A percentile compares a stretch with the other conserved stretches of the same genome.
phyloP scores from a whole-genome alignment of 2,329 filamentous ascomycete genomes.

The Cyphellophora europaea region DNA sequence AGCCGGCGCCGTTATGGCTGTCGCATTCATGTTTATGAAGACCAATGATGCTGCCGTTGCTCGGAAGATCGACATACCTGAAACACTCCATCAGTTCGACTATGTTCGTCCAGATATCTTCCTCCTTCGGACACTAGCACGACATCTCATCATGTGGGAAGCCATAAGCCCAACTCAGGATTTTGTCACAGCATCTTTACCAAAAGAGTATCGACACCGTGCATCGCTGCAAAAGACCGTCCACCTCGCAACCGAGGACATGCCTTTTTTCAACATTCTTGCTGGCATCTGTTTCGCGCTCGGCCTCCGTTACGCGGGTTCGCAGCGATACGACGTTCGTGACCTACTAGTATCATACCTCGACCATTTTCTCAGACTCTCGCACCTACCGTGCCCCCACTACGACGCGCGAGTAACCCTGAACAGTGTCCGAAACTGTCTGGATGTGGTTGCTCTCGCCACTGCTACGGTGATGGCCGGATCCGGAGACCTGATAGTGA shows the following conservation, averaged over 20 bases:
- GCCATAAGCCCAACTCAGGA: conserved; percentile 61
- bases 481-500: conserved; percentile 76
- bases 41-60: conserved; percentile 81
- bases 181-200: conserved; percentile 71
- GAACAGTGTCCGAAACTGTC: conserved; percentile 79
- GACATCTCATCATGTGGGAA: conserved; percentile 89
- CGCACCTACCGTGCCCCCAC: conserved; percentile 49
- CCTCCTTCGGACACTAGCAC: conserved; percentile 77
- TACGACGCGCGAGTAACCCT: conserved; percentile 82
- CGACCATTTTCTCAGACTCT: conserved; percentile 75
- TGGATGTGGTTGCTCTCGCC: conserved; percentile 76
- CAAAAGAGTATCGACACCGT: conserved; percentile 55
- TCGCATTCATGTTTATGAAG: conserved; percentile 94
- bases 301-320: conserved; percentile 65
- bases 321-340: conserved; percentile 59
- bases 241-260: conserved; percentile 66
- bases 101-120: conserved; percentile 92
- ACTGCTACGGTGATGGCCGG: conserved; percentile 89
- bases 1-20: conserved; percentile 82
- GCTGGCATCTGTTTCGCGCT: conserved; percentile 70
- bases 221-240: conserved; percentile 51
- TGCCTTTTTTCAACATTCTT: conserved; percentile 88
- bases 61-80: conserved; percentile 84
- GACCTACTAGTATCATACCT: conserved; percentile 77
- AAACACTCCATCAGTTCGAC: conserved; percentile 84